Base-by-base conservation (phyloP, 192 early-diverging fungal species). In the Kickxella alabastrina region DNA sequence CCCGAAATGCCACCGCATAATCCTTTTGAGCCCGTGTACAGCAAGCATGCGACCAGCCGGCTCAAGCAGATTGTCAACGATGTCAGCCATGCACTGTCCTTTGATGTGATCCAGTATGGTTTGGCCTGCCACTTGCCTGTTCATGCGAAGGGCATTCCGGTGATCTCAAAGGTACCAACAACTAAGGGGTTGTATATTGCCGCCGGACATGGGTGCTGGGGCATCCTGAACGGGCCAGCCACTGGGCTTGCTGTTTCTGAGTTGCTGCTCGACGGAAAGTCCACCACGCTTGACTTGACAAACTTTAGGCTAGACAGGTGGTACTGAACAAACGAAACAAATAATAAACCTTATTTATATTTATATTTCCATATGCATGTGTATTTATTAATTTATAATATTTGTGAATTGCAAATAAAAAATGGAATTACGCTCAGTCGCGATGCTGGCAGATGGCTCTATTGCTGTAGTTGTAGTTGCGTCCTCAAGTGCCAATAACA, bases 1-100 rank as follows among this genome's bases (percentile, higher is more conserved):
- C 65, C 64, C 3, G 65, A 75, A 43, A 75, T 68, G 64, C 72
- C 72, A 25, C 72, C 72, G 21, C 64, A 75, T 50, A 68, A 75
- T 25, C 72, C 72, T 15, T 65, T 75, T 34, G 72, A 75, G 35
- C 65, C 72, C 1, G 62, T 75, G 9, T 67, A 63, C 41, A 75
- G 65, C 56, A 67, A 67, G 50, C 59, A 65, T 12, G 72, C 72
- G 4, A 68, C 65, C 3, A 58, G 49, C 3, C 54, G 72, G 17
- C 60, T 75, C 10, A 67, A 68, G 64, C 65, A 75, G 44, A 75
- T 75, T 12, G 72, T 75, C 36, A 68, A 60, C 49, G 65, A 68
- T 25, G 65, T 68, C 14, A 68, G 60, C 44, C 38, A 59, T 2
- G 60, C 64, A 6, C 35, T 75, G 31, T 56, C 61, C 0, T 63